phyloP scores from a whole-genome alignment of 2,329 filamentous ascomycete species.

The Periconia macrospinosa region DNA sequence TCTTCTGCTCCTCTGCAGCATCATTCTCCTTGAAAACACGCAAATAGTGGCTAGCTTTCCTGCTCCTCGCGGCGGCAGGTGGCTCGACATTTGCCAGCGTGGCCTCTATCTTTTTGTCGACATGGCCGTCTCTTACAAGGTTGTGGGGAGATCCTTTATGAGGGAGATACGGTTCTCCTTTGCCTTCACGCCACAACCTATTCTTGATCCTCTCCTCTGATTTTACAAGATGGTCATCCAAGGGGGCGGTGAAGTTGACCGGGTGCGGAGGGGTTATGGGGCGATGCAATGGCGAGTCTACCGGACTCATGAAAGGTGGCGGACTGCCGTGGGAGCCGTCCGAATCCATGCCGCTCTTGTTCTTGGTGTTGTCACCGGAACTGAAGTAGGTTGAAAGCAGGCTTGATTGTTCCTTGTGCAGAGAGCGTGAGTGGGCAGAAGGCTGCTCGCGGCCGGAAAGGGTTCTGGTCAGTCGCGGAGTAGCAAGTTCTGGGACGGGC shows the following conservation, averaged over 20 bases:
- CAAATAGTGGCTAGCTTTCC: constrained; percentile 67
- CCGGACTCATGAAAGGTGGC: constrained; percentile 42
- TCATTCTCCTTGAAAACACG: constrained; percentile 67
- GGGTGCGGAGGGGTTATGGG: constrained; percentile 31
- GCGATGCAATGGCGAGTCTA: constrained; percentile 38
- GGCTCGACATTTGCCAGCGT: constrained; percentile 61
- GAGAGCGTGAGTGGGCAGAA: constrained; percentile 22
- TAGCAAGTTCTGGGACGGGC: constrained; percentile 32
- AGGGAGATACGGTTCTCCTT: constrained; percentile 47
- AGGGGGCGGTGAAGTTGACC: constrained; percentile 19
- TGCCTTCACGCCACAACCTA: constrained; percentile 53
- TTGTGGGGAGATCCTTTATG: constrained; percentile 42
- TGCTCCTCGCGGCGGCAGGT: constrained; percentile 58
- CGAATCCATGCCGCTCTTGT: constrained; percentile 19
- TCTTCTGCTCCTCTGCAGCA: constrained; percentile 55
- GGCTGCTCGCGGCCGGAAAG: constrained; percentile 36
- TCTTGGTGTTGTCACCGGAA: constrained; percentile 14
- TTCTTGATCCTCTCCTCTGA: constrained; percentile 50
- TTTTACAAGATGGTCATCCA: constrained; percentile 33
- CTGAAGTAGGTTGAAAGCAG: constrained; percentile 39
- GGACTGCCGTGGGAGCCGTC: constrained; percentile 30
- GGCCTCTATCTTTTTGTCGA: constrained; percentile 66
- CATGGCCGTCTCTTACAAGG: constrained; percentile 49
- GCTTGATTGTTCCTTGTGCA: constrained; percentile 33
- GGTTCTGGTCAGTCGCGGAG: constrained; percentile 37